phyloP scores from a whole-genome alignment of 176 grass and related monocot genomes.

The Carex cristatella region DNA sequence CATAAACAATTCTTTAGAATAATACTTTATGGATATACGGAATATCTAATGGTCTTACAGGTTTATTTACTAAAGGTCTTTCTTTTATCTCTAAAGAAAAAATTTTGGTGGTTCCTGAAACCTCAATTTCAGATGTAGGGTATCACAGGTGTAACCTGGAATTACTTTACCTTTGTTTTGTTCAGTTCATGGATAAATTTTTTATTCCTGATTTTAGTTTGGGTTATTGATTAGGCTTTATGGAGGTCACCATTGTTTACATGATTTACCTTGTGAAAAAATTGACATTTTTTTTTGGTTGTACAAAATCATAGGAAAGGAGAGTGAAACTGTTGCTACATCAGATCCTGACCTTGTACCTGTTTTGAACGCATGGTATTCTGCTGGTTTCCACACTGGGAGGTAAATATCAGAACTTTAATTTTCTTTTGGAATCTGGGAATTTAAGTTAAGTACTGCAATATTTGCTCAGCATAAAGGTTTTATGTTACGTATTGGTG shows the following conservation, averaged over 20 bases:
- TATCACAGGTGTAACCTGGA: neutral
- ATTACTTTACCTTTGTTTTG: neutral
- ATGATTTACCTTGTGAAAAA: neutral
- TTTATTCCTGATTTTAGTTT: neutral
- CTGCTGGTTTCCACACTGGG: slow-evolving; percentile 76
- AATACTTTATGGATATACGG: neutral
- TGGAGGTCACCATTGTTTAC: neutral
- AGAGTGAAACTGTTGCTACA: slow-evolving; percentile 17
- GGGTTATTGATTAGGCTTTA: neutral
- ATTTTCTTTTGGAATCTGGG: neutral
- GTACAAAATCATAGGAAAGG: slow-evolving; percentile 32
- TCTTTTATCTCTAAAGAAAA: neutral
- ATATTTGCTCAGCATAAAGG: neutral
- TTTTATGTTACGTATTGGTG: neutral
- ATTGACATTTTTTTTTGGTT: neutral
- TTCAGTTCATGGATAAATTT: neutral
- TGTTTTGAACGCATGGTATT: slow-evolving; percentile 80
- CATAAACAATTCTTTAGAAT: neutral
- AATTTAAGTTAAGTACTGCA: neutral
- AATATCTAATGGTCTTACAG: neutral
- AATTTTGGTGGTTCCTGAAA: neutral
- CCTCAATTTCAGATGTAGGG: neutral
- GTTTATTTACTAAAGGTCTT: neutral
- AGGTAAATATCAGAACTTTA: slow-evolving; percentile 41
- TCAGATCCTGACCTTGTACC: slow-evolving; percentile 47